phyloP scores from a whole-genome alignment of 2,329 filamentous ascomycete genomes.

The Aspergillus amoenus region DNA sequence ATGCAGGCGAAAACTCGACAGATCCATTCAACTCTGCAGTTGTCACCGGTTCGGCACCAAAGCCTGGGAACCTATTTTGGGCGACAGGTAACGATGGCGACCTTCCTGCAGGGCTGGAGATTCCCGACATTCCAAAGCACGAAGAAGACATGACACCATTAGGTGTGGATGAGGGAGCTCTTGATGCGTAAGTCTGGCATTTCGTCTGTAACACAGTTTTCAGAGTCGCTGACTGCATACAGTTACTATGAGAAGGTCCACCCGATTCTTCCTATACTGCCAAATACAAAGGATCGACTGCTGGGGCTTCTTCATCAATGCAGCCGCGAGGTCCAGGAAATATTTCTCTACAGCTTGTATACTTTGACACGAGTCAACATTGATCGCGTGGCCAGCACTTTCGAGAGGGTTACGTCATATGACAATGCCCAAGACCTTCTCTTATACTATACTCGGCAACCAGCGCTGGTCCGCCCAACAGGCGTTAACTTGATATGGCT shows the following conservation, averaged over 20 bases:
- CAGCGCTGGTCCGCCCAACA: constrained; percentile 32
- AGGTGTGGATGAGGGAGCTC: constrained; percentile 39
- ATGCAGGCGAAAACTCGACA: constrained; percentile 29
- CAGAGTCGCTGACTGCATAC: constrained; percentile 15
- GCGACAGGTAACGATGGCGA: constrained; percentile 33
- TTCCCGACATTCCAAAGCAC: constrained; percentile 32
- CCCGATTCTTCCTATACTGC: constrained; percentile 41
- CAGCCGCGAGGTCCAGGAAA: constrained; percentile 41
- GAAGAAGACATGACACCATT: constrained; percentile 38
- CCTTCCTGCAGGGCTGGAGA: constrained; percentile 32
- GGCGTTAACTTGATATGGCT: constrained; percentile 42
- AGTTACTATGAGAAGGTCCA: constrained; percentile 46
- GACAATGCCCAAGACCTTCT: constrained; percentile 42
- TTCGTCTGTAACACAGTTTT: not conserved
- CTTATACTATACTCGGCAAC: constrained; percentile 40
- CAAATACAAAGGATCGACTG: constrained; percentile 39
- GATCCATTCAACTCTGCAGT: constrained; percentile 35
- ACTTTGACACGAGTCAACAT: constrained; percentile 40
- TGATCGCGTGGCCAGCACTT: constrained; percentile 32
- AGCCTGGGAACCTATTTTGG: constrained; percentile 42
- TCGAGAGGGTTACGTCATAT: constrained; percentile 37
- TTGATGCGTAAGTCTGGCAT: constrained; percentile 36
- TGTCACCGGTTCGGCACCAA: constrained; percentile 36
- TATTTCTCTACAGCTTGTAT: constrained; percentile 41
- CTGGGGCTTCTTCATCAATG: constrained; percentile 39